Percentiles rank a stretch among this genome's conserved stretches.
phyloP scores from a whole-genome alignment of 2,329 filamentous ascomycete species.

The Penicillium hesseltinei region DNA sequence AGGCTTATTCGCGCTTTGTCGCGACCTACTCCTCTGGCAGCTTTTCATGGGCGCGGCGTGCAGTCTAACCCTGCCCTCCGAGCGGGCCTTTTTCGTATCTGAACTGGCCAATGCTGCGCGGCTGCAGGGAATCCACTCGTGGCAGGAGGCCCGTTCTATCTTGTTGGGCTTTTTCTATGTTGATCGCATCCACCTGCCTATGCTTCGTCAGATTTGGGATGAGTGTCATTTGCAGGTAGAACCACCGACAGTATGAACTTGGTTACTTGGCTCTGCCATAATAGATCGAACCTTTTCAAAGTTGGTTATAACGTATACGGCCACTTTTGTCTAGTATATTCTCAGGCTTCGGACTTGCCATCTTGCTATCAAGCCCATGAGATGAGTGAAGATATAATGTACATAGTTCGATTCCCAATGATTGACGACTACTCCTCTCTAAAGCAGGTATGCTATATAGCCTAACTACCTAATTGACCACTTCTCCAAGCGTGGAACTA shows the following conservation, averaged over 20 bases:
- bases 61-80: slow-evolving; percentile 26
- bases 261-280: neutral
- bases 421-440: neutral
- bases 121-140: slow-evolving; percentile 30
- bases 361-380: neutral
- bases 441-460: neutral
- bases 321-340: neutral
- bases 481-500: neutral
- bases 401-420: neutral
- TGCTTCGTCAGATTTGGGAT: slow-evolving; percentile 34
- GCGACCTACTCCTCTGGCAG: slow-evolving; percentile 38
- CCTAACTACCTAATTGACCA: neutral
- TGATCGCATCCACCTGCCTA: slow-evolving; percentile 34
- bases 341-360: neutral
- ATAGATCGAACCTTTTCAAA: neutral
- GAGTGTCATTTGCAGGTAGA: slow-evolving; percentile 27
- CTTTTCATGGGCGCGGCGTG: slow-evolving; percentile 37
- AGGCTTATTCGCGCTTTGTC: slow-evolving; percentile 33
- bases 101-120: slow-evolving; percentile 31
- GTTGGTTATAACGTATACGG: neutral
- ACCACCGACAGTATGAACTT: slow-evolving; percentile 9
- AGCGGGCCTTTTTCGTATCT: slow-evolving; percentile 34
- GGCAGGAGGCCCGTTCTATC: slow-evolving; percentile 34
- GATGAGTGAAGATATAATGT: neutral
- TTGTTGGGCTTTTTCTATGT: slow-evolving; percentile 38